These are phyloP conservation scores for Dothideomycetes sp. DNA, from an alignment of 2,329 filamentous ascomycete genomes.

Conservation along the genomic window DNA sequence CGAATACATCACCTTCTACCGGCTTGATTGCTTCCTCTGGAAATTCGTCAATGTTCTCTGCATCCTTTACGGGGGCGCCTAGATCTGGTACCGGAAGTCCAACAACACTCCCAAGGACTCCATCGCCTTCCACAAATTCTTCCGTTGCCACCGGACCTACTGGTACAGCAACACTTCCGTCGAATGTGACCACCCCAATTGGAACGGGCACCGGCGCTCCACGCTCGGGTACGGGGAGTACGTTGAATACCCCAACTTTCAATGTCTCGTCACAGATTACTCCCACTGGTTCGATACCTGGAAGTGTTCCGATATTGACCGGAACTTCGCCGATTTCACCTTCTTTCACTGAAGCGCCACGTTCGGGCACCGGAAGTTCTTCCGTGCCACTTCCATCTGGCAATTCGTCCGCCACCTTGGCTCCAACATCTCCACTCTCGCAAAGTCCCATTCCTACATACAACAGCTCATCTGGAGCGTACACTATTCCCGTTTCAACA, in stretches of 20 bases:
- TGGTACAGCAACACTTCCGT: neutral
- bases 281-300: too few species aligned
- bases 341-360: neutral
- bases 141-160: conserved; percentile 2
- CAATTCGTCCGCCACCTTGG: neutral
- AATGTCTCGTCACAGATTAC: too few species aligned
- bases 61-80: neutral
- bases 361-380: neutral
- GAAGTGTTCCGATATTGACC: neutral
- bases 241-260: too few species aligned
- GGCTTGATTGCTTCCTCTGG: too few species aligned
- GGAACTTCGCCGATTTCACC: neutral
- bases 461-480: neutral
- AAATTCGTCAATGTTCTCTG: too few species aligned
- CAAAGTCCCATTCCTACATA: neutral
- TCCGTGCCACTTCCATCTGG: neutral
- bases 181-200: too few species aligned
- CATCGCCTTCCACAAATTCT: neutral
- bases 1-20: neutral
- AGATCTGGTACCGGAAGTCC: conserved; percentile 1
- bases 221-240: too few species aligned
- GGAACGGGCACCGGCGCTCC: too few species aligned
- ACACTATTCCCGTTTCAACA: neutral
- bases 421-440: neutral
- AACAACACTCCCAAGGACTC: neutral